Evolutionary conservation across 106 monocot species (phyloP).

Genomic region (Vanilla planifolia): DNA sequence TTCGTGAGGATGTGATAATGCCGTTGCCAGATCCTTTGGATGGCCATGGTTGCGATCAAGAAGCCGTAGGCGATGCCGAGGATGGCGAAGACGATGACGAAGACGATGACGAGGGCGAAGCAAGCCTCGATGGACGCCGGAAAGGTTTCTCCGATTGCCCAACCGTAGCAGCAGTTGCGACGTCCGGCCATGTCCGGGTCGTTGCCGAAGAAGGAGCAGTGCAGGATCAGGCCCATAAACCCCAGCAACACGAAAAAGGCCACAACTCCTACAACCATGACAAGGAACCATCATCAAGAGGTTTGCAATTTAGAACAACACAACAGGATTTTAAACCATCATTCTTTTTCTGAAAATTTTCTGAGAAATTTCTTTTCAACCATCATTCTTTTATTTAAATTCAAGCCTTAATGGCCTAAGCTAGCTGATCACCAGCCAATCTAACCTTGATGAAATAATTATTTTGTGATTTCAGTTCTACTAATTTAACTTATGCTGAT

Average conservation of each 20-base stretch:
- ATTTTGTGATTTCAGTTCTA: too few species aligned
- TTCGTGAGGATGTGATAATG: conserved; percentile 98
- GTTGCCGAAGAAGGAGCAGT: conserved; percentile 66
- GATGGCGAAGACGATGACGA: conserved; percentile 88
- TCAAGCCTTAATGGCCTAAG: too few species aligned
- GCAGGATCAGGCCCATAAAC: conserved; percentile 79
- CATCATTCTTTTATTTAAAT: too few species aligned
- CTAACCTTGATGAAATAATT: too few species aligned
- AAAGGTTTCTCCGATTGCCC: conserved; percentile 89
- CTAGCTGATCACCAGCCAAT: too few species aligned
- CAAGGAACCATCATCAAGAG: too few species aligned
- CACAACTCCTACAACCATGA: conserved; percentile 57
- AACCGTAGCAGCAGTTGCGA: conserved; percentile 94
- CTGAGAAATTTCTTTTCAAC: too few species aligned
- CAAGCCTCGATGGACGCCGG: conserved; percentile 96
- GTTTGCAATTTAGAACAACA: too few species aligned
- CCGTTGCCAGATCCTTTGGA: conserved; percentile 92
- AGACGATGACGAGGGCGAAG: conserved; percentile 71
- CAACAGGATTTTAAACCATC: too few species aligned
- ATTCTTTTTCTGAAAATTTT: too few species aligned
- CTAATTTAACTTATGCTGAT: too few species aligned
- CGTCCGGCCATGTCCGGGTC: conserved; percentile 89
- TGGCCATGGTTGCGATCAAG: conserved; percentile 86
- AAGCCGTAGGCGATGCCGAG: conserved; percentile 90
- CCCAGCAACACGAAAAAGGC: conserved; percentile 80